These are phyloP conservation scores for Dioscorea alata DNA, from an alignment of 106 monocot species.

Conservation along the genomic window DNA sequence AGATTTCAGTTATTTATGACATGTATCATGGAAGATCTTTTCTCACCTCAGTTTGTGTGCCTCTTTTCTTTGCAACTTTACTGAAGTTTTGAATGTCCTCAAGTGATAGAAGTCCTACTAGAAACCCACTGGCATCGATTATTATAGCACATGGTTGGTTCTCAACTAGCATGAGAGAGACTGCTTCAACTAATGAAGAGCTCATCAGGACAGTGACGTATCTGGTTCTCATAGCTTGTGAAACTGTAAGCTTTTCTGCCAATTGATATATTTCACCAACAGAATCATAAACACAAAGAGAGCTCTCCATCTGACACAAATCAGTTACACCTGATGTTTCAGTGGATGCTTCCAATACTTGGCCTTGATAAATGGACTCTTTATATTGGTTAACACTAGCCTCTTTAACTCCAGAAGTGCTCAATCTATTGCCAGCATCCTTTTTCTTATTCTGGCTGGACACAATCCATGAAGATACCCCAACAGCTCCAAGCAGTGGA, in stretches of 20 bases:
- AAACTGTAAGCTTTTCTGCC: constrained; percentile 47
- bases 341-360: constrained; percentile 9
- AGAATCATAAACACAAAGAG: constrained; percentile 70
- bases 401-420: constrained; percentile 5
- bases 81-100: constrained; percentile 48
- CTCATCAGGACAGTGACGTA: constrained; percentile 47
- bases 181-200: constrained; percentile 39
- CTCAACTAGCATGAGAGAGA: constrained; percentile 53
- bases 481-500: constrained; percentile 90
- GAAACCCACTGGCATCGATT: constrained; percentile 26
- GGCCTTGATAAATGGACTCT: constrained; percentile 1
- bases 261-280: constrained; percentile 9
- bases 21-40: neutral
- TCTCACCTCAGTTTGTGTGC: constrained; percentile 24
- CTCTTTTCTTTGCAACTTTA: constrained; percentile 13
- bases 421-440: constrained; percentile 3
- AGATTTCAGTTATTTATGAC: neutral
- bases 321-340: constrained; percentile 19
- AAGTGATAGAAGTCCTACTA: constrained; percentile 51
- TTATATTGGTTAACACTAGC: constrained; percentile 3
- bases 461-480: constrained; percentile 78
- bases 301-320: constrained; percentile 64
- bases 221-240: constrained; percentile 74
- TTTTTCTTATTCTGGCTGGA: constrained; percentile 49
- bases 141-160: constrained; percentile 58